phyloP scores from a whole-genome alignment of 495 filamentous ascomycete genomes.

The Opeltia flavorubescens region DNA sequence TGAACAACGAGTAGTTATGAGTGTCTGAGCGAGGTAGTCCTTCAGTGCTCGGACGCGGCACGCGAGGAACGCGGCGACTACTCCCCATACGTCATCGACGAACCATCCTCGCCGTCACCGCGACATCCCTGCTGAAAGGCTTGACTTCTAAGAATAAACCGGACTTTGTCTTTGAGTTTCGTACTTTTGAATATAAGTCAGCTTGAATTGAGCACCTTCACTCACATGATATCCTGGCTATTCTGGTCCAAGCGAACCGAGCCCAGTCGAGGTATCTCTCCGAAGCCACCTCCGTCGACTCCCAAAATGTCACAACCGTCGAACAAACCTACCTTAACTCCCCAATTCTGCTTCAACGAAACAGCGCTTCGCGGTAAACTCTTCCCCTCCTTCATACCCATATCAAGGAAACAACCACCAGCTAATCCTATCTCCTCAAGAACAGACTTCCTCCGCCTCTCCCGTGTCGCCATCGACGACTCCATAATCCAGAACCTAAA shows the following conservation, averaged over 20 bases:
- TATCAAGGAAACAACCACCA: slow-evolving; percentile 1
- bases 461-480: slow-evolving; percentile 76
- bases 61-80: too few relatives aligned
- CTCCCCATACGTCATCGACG: not conserved
- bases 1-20: too few relatives aligned
- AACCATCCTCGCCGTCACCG: not conserved
- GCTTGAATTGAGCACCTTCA: not conserved
- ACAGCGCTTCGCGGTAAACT: slow-evolving; percentile 60
- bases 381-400: not conserved
- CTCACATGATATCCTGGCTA: slow-evolving; percentile 7
- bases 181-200: too few relatives aligned
- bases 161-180: too few relatives aligned
- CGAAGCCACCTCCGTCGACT: not conserved
- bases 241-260: slow-evolving; percentile 1
- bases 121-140: not conserved
- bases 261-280: not conserved
- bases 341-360: slow-evolving; percentile 90
- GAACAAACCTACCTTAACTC: slow-evolving; percentile 51
- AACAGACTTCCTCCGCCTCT: slow-evolving; percentile 84
- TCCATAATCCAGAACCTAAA: slow-evolving; percentile 89
- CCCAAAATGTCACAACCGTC: slow-evolving; percentile 46
- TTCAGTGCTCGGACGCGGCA: not conserved
- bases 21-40: not conserved
- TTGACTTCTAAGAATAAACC: not conserved
- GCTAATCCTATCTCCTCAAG: slow-evolving; percentile 1